Evolutionary conservation across 2,329 filamentous ascomycete genomes (phyloP), one percentile per base, ranked within the genome.

Genomic region (Fusarium duplospermum): DNA sequence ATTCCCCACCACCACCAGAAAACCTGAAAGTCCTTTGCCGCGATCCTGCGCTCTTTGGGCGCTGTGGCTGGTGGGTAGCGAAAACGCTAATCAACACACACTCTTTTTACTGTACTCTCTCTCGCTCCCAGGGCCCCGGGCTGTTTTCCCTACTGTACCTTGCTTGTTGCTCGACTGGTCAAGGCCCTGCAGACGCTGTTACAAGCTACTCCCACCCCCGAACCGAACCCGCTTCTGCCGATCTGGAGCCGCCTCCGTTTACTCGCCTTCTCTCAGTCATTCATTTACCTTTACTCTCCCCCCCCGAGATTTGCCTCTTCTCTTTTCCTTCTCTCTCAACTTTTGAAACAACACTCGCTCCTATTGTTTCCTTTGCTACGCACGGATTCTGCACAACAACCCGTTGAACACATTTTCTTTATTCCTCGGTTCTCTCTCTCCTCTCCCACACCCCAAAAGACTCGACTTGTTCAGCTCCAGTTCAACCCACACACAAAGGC

Each of bases 151-250:
- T 22, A 38, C 36, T 11, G 40, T 14, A 42, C 36, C 33, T 38
- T 67, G 50, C 38, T 58, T 64, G 50, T 36, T 64, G 62, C 56
- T 56, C 54, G 54, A 68, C 70, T 66, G 68, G 54, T 59, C 47
- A 50, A 50, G 50, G 50, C 50, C 27, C 29, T 54, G 62, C 58
- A 71, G 60, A 62, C 65, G 60, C 64, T 71, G 73, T 60, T 64
- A 69, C 73, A 75, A 69, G 73, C 73, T 72, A 62, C 65, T 56
- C 63, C 64, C 62, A 72, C 74, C 24, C 72, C 50, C n/a, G n/a
- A n/a, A n/a, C n/a, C n/a, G 67, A 76, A 71, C 71, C 75, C 73
- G 75, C 71, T 67, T n/a, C 24, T 77, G 74, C 69, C 69, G 75
- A 75, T 70, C 64, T 69, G 66, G 70, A 73, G 70, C 68, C 71